These are phyloP conservation scores for Macrocybe gigantea DNA, from an alignment of 768 basidiomycete genomes.

Conservation along the genomic window DNA sequence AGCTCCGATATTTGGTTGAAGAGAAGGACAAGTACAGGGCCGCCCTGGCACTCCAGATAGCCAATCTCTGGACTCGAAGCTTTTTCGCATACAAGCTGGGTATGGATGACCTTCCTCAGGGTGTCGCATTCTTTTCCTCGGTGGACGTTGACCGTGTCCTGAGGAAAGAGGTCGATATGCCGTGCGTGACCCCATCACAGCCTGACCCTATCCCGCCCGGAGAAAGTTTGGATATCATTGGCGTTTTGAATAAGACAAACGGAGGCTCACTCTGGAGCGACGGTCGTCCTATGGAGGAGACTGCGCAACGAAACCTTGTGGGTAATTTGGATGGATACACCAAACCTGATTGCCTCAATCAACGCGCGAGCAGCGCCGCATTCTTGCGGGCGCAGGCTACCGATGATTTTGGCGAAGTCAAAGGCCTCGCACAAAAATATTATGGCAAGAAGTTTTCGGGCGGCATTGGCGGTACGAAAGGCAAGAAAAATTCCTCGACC, in stretches of 20 bases:
- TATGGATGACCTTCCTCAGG: conserved; percentile 93
- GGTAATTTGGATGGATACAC: conserved; percentile 45
- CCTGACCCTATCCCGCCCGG: conserved; percentile 78
- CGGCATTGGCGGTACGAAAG: conserved; percentile 13
- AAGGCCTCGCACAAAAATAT: conserved; percentile 52
- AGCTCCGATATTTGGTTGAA: conserved; percentile 87
- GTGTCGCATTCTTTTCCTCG: conserved; percentile 95
- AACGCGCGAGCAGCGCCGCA: conserved; percentile 55
- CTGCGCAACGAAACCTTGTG: conserved; percentile 12
- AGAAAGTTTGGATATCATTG: conserved; percentile 73
- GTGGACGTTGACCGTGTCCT: conserved; percentile 90
- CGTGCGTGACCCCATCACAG: conserved; percentile 92
- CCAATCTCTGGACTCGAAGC: conserved; percentile 92
- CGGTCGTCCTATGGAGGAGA: conserved; percentile 46
- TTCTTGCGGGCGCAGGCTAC: conserved; percentile 80
- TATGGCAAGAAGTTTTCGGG: conserved; percentile 37
- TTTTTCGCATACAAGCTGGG: conserved; percentile 90
- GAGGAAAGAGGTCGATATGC: conserved; percentile 94
- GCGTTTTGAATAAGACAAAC: conserved; percentile 61
- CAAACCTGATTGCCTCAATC: conserved; percentile 54
- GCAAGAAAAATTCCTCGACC: conserved; percentile 13
- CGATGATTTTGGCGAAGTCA: conserved; percentile 64
- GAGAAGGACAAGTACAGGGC: conserved; percentile 90
- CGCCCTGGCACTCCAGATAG: conserved; percentile 88
- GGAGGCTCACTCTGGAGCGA: conserved; percentile 63